These are phyloP conservation scores for Meripilus lineatus DNA, from an alignment of 1,284 basidiomycete species.

Conservation along the genomic window DNA sequence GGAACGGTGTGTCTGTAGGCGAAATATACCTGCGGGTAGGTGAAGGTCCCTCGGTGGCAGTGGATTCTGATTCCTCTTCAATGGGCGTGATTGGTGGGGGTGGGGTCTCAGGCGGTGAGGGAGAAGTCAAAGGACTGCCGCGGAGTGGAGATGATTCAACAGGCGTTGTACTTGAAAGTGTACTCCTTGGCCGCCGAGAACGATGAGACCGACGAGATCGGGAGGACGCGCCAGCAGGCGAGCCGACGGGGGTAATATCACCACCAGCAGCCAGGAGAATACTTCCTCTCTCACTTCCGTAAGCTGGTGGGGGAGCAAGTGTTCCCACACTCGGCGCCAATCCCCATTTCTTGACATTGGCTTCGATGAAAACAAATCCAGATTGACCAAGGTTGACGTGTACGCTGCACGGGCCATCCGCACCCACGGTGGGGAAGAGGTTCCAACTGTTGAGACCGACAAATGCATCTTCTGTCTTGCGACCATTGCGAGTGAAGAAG, in stretches of 20 bases:
- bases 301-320: constrained; percentile 91
- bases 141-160: constrained; percentile 60
- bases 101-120: constrained; percentile 49
- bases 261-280: constrained; percentile 89
- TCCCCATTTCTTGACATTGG: constrained; percentile 98
- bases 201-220: constrained; percentile 56
- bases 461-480: constrained; percentile 93
- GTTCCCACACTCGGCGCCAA: constrained; percentile 93
- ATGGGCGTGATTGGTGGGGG: constrained; percentile 79
- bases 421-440: constrained; percentile 92
- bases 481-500: constrained; percentile 94
- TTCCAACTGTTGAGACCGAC: constrained; percentile 85
- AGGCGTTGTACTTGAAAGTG: constrained; percentile 35
- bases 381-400: constrained; percentile 95
- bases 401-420: constrained; percentile 89
- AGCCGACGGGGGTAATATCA: constrained; percentile 38
- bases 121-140: constrained; percentile 33
- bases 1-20: constrained; percentile 61
- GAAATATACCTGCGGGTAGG: constrained; percentile 52
- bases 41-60: constrained; percentile 39
- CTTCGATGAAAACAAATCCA: constrained; percentile 96
- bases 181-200: constrained; percentile 36
- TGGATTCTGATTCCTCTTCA: constrained; percentile 43
- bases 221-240: constrained; percentile 44
- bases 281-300: constrained; percentile 91